A percentile compares a stretch with the other conserved stretches of the same genome.
Evolutionary conservation across 805 yeast species (phyloP).

Genomic region (Monosporozyma aquatica): DNA sequence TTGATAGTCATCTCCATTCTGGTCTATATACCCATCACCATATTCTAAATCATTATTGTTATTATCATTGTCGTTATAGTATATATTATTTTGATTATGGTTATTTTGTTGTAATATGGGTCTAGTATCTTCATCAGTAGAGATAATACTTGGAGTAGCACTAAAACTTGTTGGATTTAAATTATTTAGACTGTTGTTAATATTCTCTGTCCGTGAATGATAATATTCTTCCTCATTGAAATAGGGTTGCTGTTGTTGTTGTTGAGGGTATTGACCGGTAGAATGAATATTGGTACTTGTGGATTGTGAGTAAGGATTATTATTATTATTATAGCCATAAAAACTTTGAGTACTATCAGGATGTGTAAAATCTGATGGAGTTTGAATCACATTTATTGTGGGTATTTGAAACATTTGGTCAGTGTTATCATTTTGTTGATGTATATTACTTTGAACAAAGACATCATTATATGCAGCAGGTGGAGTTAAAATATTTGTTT

Average conservation of each 20-base stretch:
- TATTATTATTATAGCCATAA: constrained; percentile 1
- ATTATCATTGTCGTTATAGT: background rate
- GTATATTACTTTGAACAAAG: constrained; percentile 7
- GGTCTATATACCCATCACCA: constrained; percentile 22
- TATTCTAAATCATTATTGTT: constrained; percentile 18
- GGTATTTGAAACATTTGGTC: constrained; percentile 15
- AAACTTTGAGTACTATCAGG: constrained; percentile 6
- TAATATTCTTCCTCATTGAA: constrained; percentile 23
- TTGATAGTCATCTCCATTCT: constrained; percentile 30
- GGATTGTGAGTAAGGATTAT: constrained; percentile 4
- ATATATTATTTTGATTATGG: background rate
- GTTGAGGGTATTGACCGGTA: constrained; percentile 1
- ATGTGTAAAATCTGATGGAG: constrained; percentile 18
- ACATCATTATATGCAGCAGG: constrained; percentile 19
- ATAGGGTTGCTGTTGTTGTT: constrained; percentile 8
- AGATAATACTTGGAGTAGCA: constrained; percentile 6
- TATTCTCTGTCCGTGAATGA: constrained; percentile 8
- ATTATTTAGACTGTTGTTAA: constrained; percentile 5
- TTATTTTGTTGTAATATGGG: constrained; percentile 16
- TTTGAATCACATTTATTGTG: constrained; percentile 22
- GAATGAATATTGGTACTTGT: background rate
- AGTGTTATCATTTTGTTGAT: constrained; percentile 1
- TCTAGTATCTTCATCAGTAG: constrained; percentile 13
- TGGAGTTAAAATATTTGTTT: constrained; percentile 11
- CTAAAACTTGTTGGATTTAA: background rate